These are phyloP conservation scores for Gossypium schwendimanii DNA, from an alignment of 441 rosid genomes.

Conservation along the genomic window DNA sequence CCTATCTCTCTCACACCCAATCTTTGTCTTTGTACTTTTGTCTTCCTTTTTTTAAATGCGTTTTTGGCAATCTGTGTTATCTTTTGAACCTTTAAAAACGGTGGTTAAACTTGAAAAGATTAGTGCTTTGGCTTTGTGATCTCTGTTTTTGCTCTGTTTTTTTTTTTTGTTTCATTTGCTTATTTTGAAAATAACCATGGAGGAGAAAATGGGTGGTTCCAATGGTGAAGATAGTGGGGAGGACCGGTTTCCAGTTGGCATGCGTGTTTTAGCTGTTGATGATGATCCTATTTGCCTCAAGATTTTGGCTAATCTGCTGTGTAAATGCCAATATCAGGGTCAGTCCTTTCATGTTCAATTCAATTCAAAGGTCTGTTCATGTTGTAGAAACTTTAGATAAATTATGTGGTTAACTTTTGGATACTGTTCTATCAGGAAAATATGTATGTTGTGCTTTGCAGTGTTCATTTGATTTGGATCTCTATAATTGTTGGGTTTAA, in stretches of 20 bases:
- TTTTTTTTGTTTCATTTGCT: conserved; percentile 10
- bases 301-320: conserved; percentile 59
- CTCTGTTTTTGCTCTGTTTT: conserved; percentile 21
- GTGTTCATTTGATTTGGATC: conserved; percentile 8
- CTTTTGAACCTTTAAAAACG: conserved; percentile 1
- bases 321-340: conserved; percentile 85
- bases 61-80: conserved; percentile 26
- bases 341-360: not conserved
- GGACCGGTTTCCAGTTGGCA: conserved; percentile 58
- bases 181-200: conserved; percentile 32
- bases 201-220: conserved; percentile 22
- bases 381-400: not conserved
- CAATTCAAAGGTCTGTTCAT: not conserved
- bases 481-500: conserved; percentile 4
- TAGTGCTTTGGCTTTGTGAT: not conserved
- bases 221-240: conserved; percentile 26
- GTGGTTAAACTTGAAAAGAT: conserved; percentile 1
- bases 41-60: not conserved
- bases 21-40: not conserved
- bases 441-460: conserved; percentile 1
- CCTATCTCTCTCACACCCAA: not conserved
- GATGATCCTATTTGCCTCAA: conserved; percentile 78
- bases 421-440: conserved; percentile 13
- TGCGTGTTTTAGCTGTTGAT: conserved; percentile 90
- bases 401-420: conserved; percentile 2